Evolutionary conservation across 2,329 filamentous ascomycete genomes (phyloP).

Genomic region (Arachnomyces sp.): DNA sequence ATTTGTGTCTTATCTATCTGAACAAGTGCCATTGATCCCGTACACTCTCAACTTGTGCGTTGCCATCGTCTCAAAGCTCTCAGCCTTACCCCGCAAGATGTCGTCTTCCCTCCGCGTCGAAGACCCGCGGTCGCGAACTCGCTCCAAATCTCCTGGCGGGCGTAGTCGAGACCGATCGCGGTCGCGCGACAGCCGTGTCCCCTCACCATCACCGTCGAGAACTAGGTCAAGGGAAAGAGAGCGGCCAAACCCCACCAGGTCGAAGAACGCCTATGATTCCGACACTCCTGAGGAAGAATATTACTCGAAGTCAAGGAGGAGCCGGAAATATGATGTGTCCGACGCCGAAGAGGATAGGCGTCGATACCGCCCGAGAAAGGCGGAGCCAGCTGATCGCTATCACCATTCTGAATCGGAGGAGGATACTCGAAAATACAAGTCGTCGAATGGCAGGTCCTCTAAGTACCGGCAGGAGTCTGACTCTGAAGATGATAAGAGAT

Average conservation of each 20-base stretch:
- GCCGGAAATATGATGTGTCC: conserved; percentile 23
- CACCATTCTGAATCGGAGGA: conserved; percentile 23
- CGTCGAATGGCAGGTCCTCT: background rate
- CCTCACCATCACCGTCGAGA: conserved; percentile 24
- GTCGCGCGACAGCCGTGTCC: conserved; percentile 33
- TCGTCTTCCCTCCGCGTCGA: conserved; percentile 30
- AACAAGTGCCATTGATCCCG: no score
- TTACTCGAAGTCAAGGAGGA: conserved; percentile 10
- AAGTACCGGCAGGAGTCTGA: conserved; percentile 15
- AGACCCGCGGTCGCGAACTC: conserved; percentile 35
- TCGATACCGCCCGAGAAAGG: conserved; percentile 3
- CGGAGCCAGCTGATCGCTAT: conserved; percentile 16
- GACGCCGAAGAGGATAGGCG: conserved; percentile 17
- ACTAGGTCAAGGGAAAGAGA: conserved; percentile 17
- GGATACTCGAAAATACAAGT: background rate
- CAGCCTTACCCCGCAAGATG: no score
- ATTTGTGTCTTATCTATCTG: no score
- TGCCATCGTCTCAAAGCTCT: no score
- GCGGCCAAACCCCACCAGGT: no score
- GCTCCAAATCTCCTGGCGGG: conserved; percentile 38
- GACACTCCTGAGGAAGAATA: conserved; percentile 21
- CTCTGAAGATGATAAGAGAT: conserved; percentile 13
- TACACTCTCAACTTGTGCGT: no score
- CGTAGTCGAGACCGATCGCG: conserved; percentile 34
- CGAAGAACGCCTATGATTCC: conserved; percentile 22